Evolutionary conservation across 1,284 basidiomycete genomes (phyloP), one percentile per base, ranked within the genome.

Genomic region (Volvariella volvacea): DNA sequence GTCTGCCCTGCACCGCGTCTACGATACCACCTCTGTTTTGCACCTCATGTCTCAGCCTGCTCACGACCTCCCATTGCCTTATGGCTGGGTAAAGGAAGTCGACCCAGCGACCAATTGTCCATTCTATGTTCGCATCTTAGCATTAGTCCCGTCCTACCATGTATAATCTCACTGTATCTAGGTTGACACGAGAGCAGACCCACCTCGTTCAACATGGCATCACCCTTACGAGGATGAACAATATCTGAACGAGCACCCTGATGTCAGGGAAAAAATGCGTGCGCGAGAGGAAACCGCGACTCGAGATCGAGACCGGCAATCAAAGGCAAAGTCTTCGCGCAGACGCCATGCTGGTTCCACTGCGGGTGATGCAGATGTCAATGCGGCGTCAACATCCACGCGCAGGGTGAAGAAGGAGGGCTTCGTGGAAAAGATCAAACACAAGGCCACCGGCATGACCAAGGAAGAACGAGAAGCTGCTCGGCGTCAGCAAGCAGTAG

Each of bases 161-260:
- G 42, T 31, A 25, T 36, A 37, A 31, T 39, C 32, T 31, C 14
- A 21, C 22, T 22, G 17, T n/a, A 9, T 48, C 0, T 44, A 75
- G 81, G 78, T 85, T n/a, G 80, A 87, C 51, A 86, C 81, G 0
- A 68, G 62, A 42, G 72, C 75, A 3, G 66, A 61, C 2, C 83
- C 84, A n/a, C 76, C 81, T 4, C 73, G 83, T 2, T 70, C 78
- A 0, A 84, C 78, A 50, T 87, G 83, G 83, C 67, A 71, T 2
- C 81, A 87, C 54, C 83, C 84, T 1, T 78, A 76, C 49, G 78
- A 86, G 44, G 82, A 85, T 54, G 74, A 79, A 43, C 68, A 76
- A 46, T 86, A 72, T 58, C 64, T 83, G 20, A 53, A 48, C 14
- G 73, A 76, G 46, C 74, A 83, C 52, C 78, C 82, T 10, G 71